Base-by-base conservation (phyloP, 768 basidiomycete species). In the Boletus rubescentipes region DNA sequence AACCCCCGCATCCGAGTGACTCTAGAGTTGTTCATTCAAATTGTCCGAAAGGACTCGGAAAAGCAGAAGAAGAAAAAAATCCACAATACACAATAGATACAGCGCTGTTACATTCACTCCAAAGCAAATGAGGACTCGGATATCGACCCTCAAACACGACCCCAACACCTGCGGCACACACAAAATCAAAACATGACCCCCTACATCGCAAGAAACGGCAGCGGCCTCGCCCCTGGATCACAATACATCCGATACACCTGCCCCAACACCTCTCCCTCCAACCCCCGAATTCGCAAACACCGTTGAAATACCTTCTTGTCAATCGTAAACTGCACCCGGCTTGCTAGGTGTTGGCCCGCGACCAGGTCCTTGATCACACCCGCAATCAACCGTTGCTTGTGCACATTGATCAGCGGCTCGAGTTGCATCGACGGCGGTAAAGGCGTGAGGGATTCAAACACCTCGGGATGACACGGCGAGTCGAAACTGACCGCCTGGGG, bases 321-420 rank as follows among this genome's bases (percentile, higher is more conserved):
- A 34, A 86, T 72, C 29, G 81, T 77, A 58, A 82, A 86, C 36
- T 88, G 81, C 29, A 91, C 77, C 26, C 81, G 81, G 53, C 85
- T 84, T 2, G 91, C 88, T 10, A 91, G 79, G 62, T 93, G 91
- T 65, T 93, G 91, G 2, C 89, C 89, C 10, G 86, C 84, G 9
- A 93, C 89, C 50, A 93, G 73, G 8, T 82, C 79, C 67, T 91
- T 91, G 73, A 93, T 89, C 38, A 90, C 85, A 15, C 80, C 81
- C 10, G 91, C 89, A 48, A 91, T 88, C 60, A 86, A 72, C 34
- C 91, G 83, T 66, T 93, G 91, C 70, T 93, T 93, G 70, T 93
- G 89, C 7, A 93, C 86, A 65, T 92, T 93, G 72, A 93, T 90
- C 53, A 93, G 71, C 4, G 91, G 90, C 62, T 93, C 90, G 29